These are phyloP conservation scores for Chloris gayana DNA, from an alignment of 176 grass and related monocot species.

Conservation along the genomic window DNA sequence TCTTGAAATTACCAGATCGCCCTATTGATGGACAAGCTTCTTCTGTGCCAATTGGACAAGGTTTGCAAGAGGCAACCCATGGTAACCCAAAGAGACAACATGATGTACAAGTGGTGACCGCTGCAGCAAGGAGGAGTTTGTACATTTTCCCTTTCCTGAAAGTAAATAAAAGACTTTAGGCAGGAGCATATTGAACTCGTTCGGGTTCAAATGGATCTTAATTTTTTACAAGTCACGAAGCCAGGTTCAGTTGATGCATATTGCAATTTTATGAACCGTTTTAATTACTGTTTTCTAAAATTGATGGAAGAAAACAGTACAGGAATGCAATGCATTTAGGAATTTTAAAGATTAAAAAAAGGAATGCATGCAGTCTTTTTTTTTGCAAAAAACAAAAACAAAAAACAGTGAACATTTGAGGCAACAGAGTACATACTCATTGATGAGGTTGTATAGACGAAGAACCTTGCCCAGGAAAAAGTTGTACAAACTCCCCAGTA, in stretches of 20 bases:
- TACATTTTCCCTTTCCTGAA: constrained; percentile 72
- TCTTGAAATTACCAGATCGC: constrained; percentile 96
- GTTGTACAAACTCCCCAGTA: constrained; percentile 87
- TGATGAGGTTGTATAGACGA: constrained; percentile 73
- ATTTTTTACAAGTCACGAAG: constrained; percentile 11
- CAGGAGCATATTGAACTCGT: constrained; percentile 6
- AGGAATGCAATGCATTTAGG: not conserved
- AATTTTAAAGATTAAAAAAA: constrained; percentile 8
- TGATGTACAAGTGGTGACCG: constrained; percentile 71
- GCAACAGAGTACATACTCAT: constrained; percentile 58
- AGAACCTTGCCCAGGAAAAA: constrained; percentile 80
- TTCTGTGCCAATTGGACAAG: constrained; percentile 60
- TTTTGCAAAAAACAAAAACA: not conserved
- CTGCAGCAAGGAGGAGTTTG: constrained; percentile 80
- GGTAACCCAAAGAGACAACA: constrained; percentile 88
- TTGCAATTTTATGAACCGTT: not conserved
- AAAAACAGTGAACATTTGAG: constrained; percentile 25
- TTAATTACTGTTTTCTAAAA: not conserved
- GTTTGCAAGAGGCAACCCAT: constrained; percentile 82
- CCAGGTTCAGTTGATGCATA: constrained; percentile 1
- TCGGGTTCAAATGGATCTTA: constrained; percentile 10
- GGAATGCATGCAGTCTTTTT: not conserved
- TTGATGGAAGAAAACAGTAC: constrained; percentile 2
- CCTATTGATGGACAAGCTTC: constrained; percentile 93
- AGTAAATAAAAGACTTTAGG: constrained; percentile 37